Base-by-base conservation (phyloP, 805 yeast genomes). In the Teunomyces panamensis region DNA sequence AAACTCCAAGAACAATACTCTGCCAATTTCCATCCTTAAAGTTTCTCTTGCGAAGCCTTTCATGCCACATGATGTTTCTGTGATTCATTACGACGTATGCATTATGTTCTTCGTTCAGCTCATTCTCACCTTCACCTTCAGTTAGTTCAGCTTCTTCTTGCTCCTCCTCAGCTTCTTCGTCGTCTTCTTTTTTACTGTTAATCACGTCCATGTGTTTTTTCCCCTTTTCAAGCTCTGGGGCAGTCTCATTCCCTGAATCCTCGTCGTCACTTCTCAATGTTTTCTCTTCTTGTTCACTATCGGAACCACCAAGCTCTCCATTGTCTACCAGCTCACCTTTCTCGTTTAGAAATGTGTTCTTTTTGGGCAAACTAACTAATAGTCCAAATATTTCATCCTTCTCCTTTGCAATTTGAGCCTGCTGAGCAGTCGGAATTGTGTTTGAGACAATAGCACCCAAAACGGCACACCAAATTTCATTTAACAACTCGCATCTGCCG, bases 11-110 rank as follows among this genome's bases (percentile, higher is more conserved):
- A 37, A 91, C 64, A 37, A 86, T 78, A 35, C 85, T 75, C 56
- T 89, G 85, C 97, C 97, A 92, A 46, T 81, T 82, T 3, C 96
- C 96, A 57, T 89, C 90, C 56, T 77, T 81, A 63, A 87, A 94
- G 52, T 79, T 79, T 46, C 96, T 80, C 47, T 80, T 83, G 10
- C 83, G 77, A 14, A 92, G 72, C 35, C 95, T 73, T 28, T 87
- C 95, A 49, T 83, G 80, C 97, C 98, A 94, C 9, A 83, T 66
- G 0, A 70, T 67, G 37, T 83, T 83, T 46, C 85, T 72, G 62
- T 81, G 78, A 48, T 83, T 80, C 55, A 87, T 67, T 3, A 71
- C 66, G 1, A 65, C 56, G 50, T 74, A 72, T 0, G 82, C 84
- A 51, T 77, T 76, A 53, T 68, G 78, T 2, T 51, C 65, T 8